Conservation (phyloP, 768 basidiomycete genomes). For the Lactarius quietus region DNA sequence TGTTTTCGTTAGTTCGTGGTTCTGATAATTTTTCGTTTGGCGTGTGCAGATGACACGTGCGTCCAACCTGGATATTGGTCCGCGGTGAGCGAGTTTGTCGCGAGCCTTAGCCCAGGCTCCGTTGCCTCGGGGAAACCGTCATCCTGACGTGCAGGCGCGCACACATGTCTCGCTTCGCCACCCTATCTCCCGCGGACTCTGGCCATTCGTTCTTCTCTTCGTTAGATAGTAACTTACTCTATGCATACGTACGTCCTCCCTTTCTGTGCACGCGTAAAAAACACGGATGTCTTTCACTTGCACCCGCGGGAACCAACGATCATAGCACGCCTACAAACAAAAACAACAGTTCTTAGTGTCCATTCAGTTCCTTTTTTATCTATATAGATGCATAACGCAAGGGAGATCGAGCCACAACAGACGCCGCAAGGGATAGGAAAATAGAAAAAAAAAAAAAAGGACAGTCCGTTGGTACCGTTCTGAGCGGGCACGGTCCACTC, state of each 20-base stretch:
- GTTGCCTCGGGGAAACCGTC: background rate
- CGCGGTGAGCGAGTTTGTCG: conserved; percentile 30
- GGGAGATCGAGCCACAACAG: too few relatives aligned
- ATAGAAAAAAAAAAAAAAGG: background rate
- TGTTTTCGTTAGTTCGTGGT: background rate
- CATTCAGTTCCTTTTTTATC: background rate
- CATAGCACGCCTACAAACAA: background rate
- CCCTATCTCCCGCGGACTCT: background rate
- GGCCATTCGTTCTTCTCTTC: background rate
- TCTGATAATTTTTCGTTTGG: background rate
- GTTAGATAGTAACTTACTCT: background rate
- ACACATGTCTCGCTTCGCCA: background rate
- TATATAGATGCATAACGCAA: background rate
- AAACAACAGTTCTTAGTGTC: background rate
- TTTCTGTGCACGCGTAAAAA: background rate
- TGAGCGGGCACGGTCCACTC: background rate
- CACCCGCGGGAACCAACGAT: background rate
- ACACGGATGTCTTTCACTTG: background rate
- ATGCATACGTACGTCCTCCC: background rate
- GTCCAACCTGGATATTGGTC: conserved; percentile 34
- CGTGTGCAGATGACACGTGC: conserved; percentile 33
- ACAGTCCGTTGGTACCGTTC: background rate
- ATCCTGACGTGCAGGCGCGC: background rate
- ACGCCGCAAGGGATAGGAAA: too few relatives aligned
- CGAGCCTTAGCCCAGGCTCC: conserved; percentile 3